Percentiles rank a stretch among this genome's conserved stretches.
Evolutionary conservation across 805 yeast genomes (phyloP).

Genomic region (Candida vaughaniae): DNA sequence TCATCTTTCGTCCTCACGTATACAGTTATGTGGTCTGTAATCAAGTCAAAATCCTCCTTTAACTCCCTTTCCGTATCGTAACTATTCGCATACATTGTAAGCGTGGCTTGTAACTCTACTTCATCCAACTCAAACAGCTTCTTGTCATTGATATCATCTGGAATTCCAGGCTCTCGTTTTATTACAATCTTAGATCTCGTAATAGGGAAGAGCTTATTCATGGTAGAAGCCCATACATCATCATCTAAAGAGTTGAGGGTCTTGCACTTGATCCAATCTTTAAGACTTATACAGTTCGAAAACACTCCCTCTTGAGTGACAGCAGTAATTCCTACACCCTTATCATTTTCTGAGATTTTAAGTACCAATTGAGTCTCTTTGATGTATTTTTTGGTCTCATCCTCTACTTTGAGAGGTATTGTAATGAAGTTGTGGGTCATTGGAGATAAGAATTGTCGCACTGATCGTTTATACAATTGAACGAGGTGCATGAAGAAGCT

Average conservation of each 20-base stretch:
- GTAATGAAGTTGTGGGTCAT: constrained; percentile 7
- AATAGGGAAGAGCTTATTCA: constrained; percentile 20
- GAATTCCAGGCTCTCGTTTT: not conserved
- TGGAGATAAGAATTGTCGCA: constrained; percentile 1
- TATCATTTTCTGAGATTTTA: constrained; percentile 3
- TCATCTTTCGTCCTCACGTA: constrained; percentile 21
- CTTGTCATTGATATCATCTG: not conserved
- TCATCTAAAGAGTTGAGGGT: constrained; percentile 11
- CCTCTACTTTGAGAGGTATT: constrained; percentile 12
- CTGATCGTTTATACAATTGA: not conserved
- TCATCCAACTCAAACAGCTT: too few species aligned
- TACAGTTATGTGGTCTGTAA: constrained; percentile 18
- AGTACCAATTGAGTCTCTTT: constrained; percentile 8
- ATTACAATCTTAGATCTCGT: not conserved
- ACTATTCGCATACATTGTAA: constrained; percentile 23
- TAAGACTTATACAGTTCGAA: not conserved
- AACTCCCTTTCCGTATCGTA: constrained; percentile 23
- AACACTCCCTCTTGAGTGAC: constrained; percentile 13
- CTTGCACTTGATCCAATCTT: constrained; percentile 3
- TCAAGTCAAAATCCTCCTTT: constrained; percentile 21
- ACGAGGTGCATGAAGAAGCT: not conserved
- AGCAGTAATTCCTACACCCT: constrained; percentile 6
- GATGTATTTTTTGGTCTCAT: constrained; percentile 7
- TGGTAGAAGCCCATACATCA: constrained; percentile 17
- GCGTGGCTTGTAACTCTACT: constrained; percentile 11